Base-by-base conservation (phyloP, 805 yeast genomes). In the Lachancea sp. region DNA sequence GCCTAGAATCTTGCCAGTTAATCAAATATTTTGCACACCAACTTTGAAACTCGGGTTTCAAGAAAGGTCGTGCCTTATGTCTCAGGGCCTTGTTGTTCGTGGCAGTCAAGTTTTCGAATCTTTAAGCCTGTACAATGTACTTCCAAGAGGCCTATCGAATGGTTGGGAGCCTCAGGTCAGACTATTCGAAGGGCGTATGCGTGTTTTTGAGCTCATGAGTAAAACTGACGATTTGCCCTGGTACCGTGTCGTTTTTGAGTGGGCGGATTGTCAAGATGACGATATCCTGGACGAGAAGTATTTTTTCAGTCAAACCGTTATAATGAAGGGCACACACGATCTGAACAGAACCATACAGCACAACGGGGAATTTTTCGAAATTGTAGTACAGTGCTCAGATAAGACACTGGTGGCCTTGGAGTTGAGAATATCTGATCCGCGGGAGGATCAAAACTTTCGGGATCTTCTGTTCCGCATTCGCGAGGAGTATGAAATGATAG, bases 401-500 rank as follows among this genome's bases (percentile, higher is more conserved):
- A 46, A 41, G 18, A 35, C 43, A 9, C 40, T 43, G 30, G 43
- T 56, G 17, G 47, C 55, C 19, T 36, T 56, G 34, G 55, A 52
- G 34, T 37, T 56, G 29, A 44, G 41, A 28, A 42, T 56, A 20
- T 36, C 36, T 18, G 47, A 48, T 29, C 25, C 38, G 8, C 23
- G 16, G 16, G 52, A 55, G 29, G 46, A 48, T 8, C 48, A 51
- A 25, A 41, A 40, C 12, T 48, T 56, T 29, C 45, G 45, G 20
- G 61, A 56, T 38, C 45, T 51, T 13, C 20, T 56, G n/a, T 52
- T 54, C 34, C 48, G 61, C 28, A 51, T 56, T 12, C 48, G 48
- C 24, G 61, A 56, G 35, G 60, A 55, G 40, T 55, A 50, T 36
- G 60, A 55, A 36, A 48, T 56, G 26, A 45, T 55, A 24, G 54